Conservation (phyloP, 2,329 filamentous ascomycete genomes). For the Venturia carpophila region DNA sequence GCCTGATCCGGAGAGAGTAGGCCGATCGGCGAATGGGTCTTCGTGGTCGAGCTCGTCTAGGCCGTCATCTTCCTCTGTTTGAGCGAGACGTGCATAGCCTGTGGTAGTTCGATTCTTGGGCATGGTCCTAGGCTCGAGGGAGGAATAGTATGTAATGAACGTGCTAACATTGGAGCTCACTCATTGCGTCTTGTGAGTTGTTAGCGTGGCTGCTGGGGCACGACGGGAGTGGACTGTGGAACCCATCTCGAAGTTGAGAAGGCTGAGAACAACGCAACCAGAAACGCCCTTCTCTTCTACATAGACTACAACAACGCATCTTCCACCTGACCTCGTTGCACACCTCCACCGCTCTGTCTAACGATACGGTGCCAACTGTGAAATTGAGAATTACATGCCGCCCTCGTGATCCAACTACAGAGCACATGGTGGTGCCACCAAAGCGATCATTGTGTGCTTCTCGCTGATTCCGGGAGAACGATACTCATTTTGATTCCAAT, state of each 20-base stretch:
- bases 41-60: constrained; percentile 34
- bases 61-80: constrained; percentile 44
- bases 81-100: constrained; percentile 46
- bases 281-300: background rate
- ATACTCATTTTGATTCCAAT: too few species aligned
- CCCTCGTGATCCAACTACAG: background rate
- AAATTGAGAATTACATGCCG: background rate
- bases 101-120: constrained; percentile 33
- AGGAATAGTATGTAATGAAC: background rate
- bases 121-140: constrained; percentile 23
- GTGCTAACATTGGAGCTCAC: background rate
- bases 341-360: background rate
- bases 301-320: background rate
- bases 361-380: background rate
- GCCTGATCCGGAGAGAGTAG: constrained; percentile 29
- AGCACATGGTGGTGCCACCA: background rate
- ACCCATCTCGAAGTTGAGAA: background rate
- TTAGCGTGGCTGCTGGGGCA: background rate
- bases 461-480: too few species aligned
- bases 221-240: background rate
- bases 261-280: background rate
- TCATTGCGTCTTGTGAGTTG: background rate
- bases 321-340: background rate
- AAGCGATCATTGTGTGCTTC: background rate
- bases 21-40: constrained; percentile 27